phyloP scores from a whole-genome alignment of 1,284 basidiomycete species.

The Ganoderma resinaceum region DNA sequence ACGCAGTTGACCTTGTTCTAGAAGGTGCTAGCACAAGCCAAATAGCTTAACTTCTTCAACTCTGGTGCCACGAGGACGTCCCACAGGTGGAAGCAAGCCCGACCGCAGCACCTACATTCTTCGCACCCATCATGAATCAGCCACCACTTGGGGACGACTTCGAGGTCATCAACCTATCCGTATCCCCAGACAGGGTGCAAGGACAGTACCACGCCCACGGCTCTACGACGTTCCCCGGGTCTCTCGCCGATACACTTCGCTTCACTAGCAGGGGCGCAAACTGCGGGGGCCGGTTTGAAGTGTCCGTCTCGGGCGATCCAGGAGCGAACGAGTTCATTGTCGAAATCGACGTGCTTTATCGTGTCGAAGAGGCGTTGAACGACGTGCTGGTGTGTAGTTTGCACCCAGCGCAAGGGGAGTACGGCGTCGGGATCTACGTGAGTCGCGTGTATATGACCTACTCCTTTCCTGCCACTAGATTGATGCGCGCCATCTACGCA shows the following conservation, averaged over 20 bases:
- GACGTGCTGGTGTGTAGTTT: slow-evolving; percentile 27
- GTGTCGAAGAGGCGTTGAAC: slow-evolving; percentile 28
- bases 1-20: not conserved
- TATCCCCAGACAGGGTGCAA: not conserved
- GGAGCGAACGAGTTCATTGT: slow-evolving; percentile 30
- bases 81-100: not conserved
- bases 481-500: not conserved
- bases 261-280: slow-evolving; percentile 34
- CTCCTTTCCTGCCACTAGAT: not conserved
- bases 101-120: not conserved
- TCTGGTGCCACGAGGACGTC: not conserved
- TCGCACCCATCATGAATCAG: not conserved
- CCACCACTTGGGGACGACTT: not conserved
- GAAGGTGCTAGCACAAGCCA: not conserved
- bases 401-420: not conserved
- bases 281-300: slow-evolving; percentile 35
- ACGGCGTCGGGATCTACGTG: slow-evolving; percentile 8
- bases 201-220: slow-evolving; percentile 22
- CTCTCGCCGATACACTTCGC: slow-evolving; percentile 33
- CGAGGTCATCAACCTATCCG: not conserved
- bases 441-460: not conserved
- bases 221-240: slow-evolving; percentile 33
- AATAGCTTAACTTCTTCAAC: not conserved
- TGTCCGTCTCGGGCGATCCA: slow-evolving; percentile 25
- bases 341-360: slow-evolving; percentile 31